Evolutionary conservation across 2,329 filamentous ascomycete species (phyloP), one percentile per base, ranked within the genome.

Genomic region (Didymella exigua): DNA sequence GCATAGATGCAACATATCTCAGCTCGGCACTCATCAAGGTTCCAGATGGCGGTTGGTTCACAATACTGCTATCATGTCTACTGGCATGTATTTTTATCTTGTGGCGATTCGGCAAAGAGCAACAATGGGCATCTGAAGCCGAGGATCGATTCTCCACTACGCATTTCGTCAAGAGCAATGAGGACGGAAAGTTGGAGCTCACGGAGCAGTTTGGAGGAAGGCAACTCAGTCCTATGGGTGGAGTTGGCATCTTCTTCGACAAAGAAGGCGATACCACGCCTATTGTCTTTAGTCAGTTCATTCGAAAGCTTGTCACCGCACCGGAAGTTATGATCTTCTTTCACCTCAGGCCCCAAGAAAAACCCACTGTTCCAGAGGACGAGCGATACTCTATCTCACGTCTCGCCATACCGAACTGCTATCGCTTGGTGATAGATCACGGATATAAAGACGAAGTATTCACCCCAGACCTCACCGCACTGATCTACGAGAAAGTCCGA

Each of bases 41-140:
- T 0, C 89, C 89, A 0, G 81, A 87, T 9, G 89, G 89, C 1
- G 89, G 88, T 1, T 93, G 89, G 89, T 90, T 93, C 67, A 92
- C 89, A 0, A 76, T 92, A 1, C 78, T 85, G 0, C 78, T 93
- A 5, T 81, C 88, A 0, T 77, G 79, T 3, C 76, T 89, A 8
- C 81, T 93, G 2, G 82, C 86, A 0, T 77, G 74, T 37, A 74
- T 91, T 37, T 89, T 93, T 67, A 79, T 91, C 2, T 80, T 92
- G 10, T 93, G 89, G 89, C 84, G 89, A 27, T 93, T 86, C 64
- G 89, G 89, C 14, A 92, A 93, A 70, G 88, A 91, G 67, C 82
- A 85, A 56, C 89, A 93, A 69, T 93, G 89, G 89, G 36, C 36
- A 24, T 24, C 36, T 8, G 36, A 38, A 38, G 36, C 36, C 9